Evolutionary conservation across 139 green algal species (phyloP), one percentile per base, ranked within the genome.

Genomic region (Gonium pectorale): DNA sequence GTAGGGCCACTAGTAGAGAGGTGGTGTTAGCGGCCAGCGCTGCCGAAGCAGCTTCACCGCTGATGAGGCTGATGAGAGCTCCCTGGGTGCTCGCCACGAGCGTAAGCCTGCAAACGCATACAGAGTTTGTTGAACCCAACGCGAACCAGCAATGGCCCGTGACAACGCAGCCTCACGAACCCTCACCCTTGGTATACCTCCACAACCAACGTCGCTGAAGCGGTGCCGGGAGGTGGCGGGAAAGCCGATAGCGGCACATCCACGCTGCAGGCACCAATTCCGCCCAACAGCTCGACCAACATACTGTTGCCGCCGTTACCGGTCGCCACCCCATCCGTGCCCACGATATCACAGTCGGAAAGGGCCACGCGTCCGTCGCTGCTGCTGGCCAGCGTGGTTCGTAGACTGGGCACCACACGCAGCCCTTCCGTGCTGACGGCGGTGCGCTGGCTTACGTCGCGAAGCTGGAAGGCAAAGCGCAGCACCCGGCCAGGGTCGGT

Each of bases 401-500:
- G 35, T 72, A 43, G 21, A 5, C n/a, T 52, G 9, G 83, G 83
- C 41, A 67, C 37, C 8, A 90, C 11, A 19, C 21, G 67, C n/a
- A 92, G 33, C 22, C 79, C 67, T 0, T 72, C 40, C 2, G 43
- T 86, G 67, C 64, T 31, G 7, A 91, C 67, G 17, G 67, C 56
- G 0, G 86, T 88, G 22, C 86, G 79, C n/a, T 46, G 38, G 5
- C 60, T 51, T 44, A n/a, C 52, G 49, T 90, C 86, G 37, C 46
- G 29, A 3, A 92, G 67, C 80, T 92, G 89, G 63, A 79, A 91
- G 37, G 67, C 81, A 29, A 85, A 85, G 31, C 77, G 77, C 9
- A 83, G 77, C 31, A 38, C 5, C 29, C 43, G 31, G 38, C 77
- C 77, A 26, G 46, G 2, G 49, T 77, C 35, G 5, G 46, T 29